Evolutionary conservation across 352 stramenopile species (phyloP), one percentile per base, ranked within the genome.

Genomic region (Achlya hypogyna): DNA sequence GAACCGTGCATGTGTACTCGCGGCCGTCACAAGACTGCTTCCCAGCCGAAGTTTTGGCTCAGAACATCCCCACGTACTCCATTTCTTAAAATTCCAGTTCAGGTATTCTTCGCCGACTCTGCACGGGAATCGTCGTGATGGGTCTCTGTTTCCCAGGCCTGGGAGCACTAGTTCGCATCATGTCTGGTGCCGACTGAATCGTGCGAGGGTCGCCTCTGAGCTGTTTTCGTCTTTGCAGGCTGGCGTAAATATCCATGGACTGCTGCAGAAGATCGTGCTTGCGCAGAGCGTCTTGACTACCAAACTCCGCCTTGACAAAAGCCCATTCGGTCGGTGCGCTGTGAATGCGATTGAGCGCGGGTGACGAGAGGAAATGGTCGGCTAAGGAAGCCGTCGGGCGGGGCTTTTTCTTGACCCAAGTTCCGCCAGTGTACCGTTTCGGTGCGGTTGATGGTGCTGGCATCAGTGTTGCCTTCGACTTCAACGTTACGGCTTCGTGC

Each of bases 251-350:
- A 12, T 67, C 60, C 5, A 25, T 22, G 28, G 38, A 67, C 20
- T 58, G 40, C 40, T 67, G 40, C 29, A 67, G 5, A 8, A 49
- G 51, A 34, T 67, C 60, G 27, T 58, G 22, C 23, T 25, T 10
- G 27, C 42, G 29, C 18, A 18, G n/a, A 10, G 20, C 40, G 28
- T 4, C 60, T 5, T 45, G 2, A 34, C 18, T 59, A 12, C 20
- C 40, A 59, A 67, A 67, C 12, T 58, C 29, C 6, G 60, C 34
- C 22, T 59, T 67, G 25, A 67, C 60, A 67, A 59, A 67, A n/a
- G 40, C 42, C 60, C 60, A 67, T n/a, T 67, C 60, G 31, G 60
- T 56, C 8, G 49, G 49, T 9, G 49, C 60, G 4, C 34, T 18
- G 34, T 67, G 60, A n/a, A 67, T 31, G 12, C 60, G 60, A 4